These are phyloP conservation scores for Salix purpurea DNA, from an alignment of 345 rosid species.

Conservation along the genomic window DNA sequence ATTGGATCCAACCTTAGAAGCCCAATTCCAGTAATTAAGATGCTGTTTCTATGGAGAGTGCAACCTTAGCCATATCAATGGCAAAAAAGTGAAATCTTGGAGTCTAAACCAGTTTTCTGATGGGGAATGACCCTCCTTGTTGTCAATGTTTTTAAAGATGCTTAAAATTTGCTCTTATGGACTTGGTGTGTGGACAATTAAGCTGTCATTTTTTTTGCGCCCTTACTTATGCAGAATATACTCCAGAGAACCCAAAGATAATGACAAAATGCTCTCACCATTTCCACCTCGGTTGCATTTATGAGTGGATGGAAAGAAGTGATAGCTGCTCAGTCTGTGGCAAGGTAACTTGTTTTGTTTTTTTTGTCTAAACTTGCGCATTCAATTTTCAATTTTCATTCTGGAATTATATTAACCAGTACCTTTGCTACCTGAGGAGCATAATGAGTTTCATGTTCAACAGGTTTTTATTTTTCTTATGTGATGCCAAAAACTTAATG, in stretches of 20 bases:
- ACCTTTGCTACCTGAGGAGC: neutral
- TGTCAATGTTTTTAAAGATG: neutral
- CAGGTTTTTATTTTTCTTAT: neutral
- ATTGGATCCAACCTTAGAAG: neutral
- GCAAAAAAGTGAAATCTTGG: neutral
- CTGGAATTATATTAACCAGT: neutral
- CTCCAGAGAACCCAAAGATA: constrained; percentile 89
- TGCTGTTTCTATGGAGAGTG: neutral
- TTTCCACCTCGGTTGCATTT: constrained; percentile 98
- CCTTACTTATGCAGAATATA: constrained; percentile 66
- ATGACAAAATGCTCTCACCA: constrained; percentile 86
- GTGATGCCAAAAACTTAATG: neutral
- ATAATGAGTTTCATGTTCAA: neutral
- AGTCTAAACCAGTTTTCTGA: constrained; percentile 1
- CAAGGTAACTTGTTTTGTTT: constrained; percentile 50
- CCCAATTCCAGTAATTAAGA: neutral
- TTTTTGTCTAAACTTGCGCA: neutral
- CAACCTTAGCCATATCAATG: neutral
- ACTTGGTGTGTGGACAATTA: neutral
- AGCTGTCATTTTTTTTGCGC: neutral
- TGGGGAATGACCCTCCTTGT: neutral
- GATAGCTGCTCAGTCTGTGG: constrained; percentile 97
- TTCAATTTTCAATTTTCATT: neutral
- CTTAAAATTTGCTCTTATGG: neutral
- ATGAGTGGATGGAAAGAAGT: constrained; percentile 99